Percentiles rank a stretch among this genome's conserved stretches.
phyloP scores from a whole-genome alignment of 2,329 filamentous ascomycete species.

The Cordyceps farinosa region DNA sequence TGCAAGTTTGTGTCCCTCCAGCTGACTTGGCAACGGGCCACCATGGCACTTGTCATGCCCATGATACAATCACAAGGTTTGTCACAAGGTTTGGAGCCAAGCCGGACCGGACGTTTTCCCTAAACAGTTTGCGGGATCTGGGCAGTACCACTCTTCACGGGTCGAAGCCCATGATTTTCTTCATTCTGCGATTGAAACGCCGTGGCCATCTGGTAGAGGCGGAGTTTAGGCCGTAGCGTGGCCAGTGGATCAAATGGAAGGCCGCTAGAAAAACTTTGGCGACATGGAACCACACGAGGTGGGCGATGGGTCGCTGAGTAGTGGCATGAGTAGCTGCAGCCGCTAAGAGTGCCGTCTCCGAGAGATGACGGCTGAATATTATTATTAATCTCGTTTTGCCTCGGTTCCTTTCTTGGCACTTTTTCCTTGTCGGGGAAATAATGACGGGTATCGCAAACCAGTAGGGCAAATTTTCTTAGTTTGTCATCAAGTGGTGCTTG shows the following conservation, averaged over 20 bases:
- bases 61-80: neutral
- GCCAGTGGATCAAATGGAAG: conserved; percentile 13
- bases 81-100: neutral
- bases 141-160: neutral
- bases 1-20: neutral
- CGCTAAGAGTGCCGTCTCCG: neutral
- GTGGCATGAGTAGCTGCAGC: neutral
- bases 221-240: neutral
- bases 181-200: neutral
- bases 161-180: neutral
- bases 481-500: neutral
- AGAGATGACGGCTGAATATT: neutral
- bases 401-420: neutral
- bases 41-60: neutral
- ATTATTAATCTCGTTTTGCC: neutral
- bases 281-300: neutral
- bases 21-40: neutral
- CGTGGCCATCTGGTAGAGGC: neutral
- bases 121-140: neutral
- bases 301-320: neutral
- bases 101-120: neutral
- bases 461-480: neutral
- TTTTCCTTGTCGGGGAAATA: neutral
- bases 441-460: neutral
- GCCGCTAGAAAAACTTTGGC: conserved; percentile 6